These are phyloP conservation scores for Lasiodiplodia gonubiensis DNA, from an alignment of 2,329 filamentous ascomycete genomes.

Conservation along the genomic window DNA sequence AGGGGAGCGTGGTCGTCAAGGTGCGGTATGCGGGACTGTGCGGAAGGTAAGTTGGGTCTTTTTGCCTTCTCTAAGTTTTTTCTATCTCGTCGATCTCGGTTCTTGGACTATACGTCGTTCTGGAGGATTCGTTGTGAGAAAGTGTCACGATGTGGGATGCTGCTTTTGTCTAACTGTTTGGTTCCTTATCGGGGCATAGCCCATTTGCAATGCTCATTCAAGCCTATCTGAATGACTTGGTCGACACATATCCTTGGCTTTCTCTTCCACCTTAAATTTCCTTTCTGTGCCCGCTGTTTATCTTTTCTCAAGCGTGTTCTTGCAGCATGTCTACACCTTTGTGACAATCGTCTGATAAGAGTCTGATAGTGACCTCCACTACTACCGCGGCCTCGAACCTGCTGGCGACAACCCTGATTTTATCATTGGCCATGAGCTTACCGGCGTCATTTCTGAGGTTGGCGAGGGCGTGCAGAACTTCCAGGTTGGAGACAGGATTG, in stretches of 20 bases:
- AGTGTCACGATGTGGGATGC: too few species aligned
- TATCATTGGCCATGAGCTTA: slow-evolving; percentile 86
- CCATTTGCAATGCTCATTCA: too few species aligned
- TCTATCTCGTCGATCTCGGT: background rate
- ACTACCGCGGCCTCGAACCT: slow-evolving; percentile 80
- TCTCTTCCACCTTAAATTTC: background rate
- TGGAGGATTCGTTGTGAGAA: background rate
- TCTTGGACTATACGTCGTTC: background rate
- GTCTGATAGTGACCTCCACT: slow-evolving; percentile 69
- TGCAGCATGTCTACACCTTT: background rate
- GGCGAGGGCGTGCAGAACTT: slow-evolving; percentile 73
- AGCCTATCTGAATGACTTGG: too few species aligned
- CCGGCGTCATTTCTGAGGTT: slow-evolving; percentile 71
- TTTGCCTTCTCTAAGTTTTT: background rate
- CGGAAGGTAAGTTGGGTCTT: slow-evolving; percentile 61
- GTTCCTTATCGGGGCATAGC: too few species aligned
- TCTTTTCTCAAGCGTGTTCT: background rate
- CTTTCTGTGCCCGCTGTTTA: background rate
- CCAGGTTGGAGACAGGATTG: slow-evolving; percentile 76
- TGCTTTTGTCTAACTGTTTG: too few species aligned
- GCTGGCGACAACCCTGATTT: slow-evolving; percentile 57
- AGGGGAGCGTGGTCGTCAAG: slow-evolving; percentile 80
- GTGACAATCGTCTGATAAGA: background rate
- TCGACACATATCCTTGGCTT: too few species aligned
- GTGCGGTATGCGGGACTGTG: slow-evolving; percentile 84